Percentiles rank a stretch among this genome's conserved stretches.
These are phyloP conservation scores for Globisporangium spinosum DNA, from an alignment of 352 stramenopile genomes.

Conservation along the genomic window DNA sequence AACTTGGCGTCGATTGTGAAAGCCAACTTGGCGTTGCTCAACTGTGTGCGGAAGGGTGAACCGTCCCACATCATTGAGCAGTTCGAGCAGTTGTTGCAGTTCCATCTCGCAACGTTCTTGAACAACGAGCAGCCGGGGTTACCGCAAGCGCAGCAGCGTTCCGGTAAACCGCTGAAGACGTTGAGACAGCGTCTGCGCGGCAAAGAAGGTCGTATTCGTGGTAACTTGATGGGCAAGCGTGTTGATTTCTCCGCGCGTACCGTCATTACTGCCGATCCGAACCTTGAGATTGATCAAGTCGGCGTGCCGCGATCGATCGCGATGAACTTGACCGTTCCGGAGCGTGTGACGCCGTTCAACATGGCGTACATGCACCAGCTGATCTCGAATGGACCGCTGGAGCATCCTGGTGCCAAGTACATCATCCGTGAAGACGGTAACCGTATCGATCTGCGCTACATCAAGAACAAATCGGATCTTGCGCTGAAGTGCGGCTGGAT, in stretches of 20 bases:
- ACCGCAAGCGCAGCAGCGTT: constrained; percentile 95
- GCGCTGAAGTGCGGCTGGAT: constrained; percentile 97
- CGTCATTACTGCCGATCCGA: constrained; percentile 99
- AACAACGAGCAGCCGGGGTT: constrained; percentile 98
- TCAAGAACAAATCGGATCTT: constrained; percentile 96
- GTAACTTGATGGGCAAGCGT: constrained; percentile 99
- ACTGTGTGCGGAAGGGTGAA: constrained; percentile 94
- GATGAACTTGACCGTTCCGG: constrained; percentile 98
- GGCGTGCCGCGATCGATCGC: constrained; percentile 97
- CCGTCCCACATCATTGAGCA: constrained; percentile 95
- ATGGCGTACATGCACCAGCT: constrained; percentile 93
- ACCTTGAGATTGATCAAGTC: constrained; percentile 98
- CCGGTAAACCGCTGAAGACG: constrained; percentile 97
- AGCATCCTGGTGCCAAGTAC: constrained; percentile 97
- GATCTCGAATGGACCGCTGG: constrained; percentile 94
- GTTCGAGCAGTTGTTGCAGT: constrained; percentile 85
- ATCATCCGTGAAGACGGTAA: constrained; percentile 97
- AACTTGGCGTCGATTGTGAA: constrained; percentile 98
- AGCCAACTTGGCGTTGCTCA: constrained; percentile 94
- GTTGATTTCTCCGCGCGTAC: constrained; percentile 99
- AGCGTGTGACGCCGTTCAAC: constrained; percentile 99
- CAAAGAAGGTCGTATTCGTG: constrained; percentile 98
- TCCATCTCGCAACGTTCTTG: constrained; percentile 91
- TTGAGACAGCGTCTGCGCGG: constrained; percentile 93
- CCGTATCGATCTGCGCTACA: constrained; percentile 97